Base-by-base conservation (phyloP, 805 yeast species). In the Jamesozyma rosinii region DNA sequence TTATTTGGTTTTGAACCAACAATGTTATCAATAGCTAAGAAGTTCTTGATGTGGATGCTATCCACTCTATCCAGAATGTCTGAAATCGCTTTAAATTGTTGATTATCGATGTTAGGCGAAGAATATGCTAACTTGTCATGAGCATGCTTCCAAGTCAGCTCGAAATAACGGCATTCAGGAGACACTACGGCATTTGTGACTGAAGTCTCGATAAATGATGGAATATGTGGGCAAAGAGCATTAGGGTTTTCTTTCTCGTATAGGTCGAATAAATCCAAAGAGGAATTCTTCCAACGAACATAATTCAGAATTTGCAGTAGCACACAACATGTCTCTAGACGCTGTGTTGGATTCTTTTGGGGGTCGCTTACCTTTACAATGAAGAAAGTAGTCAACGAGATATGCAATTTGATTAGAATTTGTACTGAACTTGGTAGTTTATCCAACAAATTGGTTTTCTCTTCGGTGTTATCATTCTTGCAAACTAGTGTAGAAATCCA, bases 161-260 rank as follows among this genome's bases (percentile, higher is more conserved):
- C 74, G 57, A 75, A 86, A 15, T 69, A 60, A 45, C 97, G 71
- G 27, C 90, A 77, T 55, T 84, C 92, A 0, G 96, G 95, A 1
- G 90, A 71, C 27, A 85, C 67, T 15, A 89, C 73, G 1, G 88
- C 86, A 50, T 83, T 76, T 0, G 75, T 69, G 30, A 89, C 67
- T 13, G 92, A 85, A 2, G 88, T 71, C 60, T 90, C 97, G 43
- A 90, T 70, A 58, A 88, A 81, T 1, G 95, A 83, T 3, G 97
- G 96, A 17, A 89, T 73, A 49, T 68, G 73, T 6, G 78, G 71
- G 2, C 74, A 67, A 2, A 67, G 52, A 24, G 51, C 46, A 15
- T 43, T 43, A 10, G 37, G 17, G 17, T 51, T 45, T 10, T 47
- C 46, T 18, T 55, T 51, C 4, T 54, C 59, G 13, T 49, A 53